These are phyloP conservation scores for Lentinula edodes DNA, from an alignment of 768 basidiomycete species.

Conservation along the genomic window DNA sequence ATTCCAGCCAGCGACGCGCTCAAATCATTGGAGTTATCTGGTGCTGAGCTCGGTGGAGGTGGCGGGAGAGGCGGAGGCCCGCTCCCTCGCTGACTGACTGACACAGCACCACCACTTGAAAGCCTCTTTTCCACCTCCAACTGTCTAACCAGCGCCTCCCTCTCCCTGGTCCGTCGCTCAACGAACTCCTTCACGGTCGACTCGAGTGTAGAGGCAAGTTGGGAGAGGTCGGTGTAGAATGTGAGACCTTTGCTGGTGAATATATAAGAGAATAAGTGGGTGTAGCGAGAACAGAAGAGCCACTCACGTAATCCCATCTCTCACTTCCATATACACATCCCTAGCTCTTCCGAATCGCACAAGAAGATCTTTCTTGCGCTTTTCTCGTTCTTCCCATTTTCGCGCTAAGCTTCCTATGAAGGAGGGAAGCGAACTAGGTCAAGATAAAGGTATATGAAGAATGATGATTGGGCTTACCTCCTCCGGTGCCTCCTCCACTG, in stretches of 20 bases:
- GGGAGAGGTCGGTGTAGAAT: constrained; percentile 80
- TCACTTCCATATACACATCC: constrained; percentile 82
- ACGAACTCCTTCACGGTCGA: constrained; percentile 60
- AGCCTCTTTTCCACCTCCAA: constrained; percentile 70
- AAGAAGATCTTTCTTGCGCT: constrained; percentile 69
- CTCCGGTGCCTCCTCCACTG: neutral
- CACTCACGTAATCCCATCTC: constrained; percentile 77
- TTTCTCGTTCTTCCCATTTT: constrained; percentile 80
- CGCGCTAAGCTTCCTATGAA: constrained; percentile 56
- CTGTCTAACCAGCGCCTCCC: constrained; percentile 60
- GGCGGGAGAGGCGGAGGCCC: constrained; percentile 47
- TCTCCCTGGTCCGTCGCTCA: constrained; percentile 57
- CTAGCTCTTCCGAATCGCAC: constrained; percentile 68
- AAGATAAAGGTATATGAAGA: neutral
- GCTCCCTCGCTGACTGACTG: constrained; percentile 6
- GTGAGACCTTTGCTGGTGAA: constrained; percentile 71
- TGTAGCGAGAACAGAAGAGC: neutral
- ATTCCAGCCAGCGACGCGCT: constrained; percentile 54
- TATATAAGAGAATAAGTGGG: constrained; percentile 6
- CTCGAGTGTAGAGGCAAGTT: constrained; percentile 53
- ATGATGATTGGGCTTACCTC: neutral
- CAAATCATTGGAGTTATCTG: constrained; percentile 26
- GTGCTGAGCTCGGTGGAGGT: constrained; percentile 39
- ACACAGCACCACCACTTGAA: constrained; percentile 8
- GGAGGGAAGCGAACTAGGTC: no score